Percentiles rank a stretch among this genome's conserved stretches.
Conservation (phyloP, 2,329 filamentous ascomycete species). For the Monosporascus sp. region DNA sequence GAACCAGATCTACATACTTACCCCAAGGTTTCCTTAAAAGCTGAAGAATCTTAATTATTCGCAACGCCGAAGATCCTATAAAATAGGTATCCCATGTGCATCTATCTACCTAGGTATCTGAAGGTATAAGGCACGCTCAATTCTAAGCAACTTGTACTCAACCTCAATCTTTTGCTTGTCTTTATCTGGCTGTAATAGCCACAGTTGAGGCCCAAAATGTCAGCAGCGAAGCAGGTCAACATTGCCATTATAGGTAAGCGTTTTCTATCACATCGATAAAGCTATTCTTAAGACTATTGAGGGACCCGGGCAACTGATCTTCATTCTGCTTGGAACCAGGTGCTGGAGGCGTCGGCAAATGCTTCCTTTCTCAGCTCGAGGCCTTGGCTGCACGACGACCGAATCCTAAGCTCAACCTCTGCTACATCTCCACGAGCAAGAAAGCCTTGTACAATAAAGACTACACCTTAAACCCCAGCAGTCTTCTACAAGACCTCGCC, state of each 20-base stretch:
- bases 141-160: too few species aligned
- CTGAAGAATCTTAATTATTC: too few species aligned
- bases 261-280: too few species aligned
- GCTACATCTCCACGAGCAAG: constrained; percentile 81
- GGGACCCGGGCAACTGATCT: background rate
- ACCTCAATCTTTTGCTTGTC: too few species aligned
- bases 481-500: constrained; percentile 57
- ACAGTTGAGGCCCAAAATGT: constrained; percentile 27
- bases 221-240: constrained; percentile 41
- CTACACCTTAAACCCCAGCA: constrained; percentile 62
- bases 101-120: background rate
- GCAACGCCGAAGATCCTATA: background rate
- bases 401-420: constrained; percentile 66
- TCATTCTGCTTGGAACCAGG: constrained; percentile 45
- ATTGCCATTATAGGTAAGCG: constrained; percentile 43
- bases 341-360: constrained; percentile 86
- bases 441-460: constrained; percentile 72
- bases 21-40: too few species aligned
- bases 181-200: too few species aligned
- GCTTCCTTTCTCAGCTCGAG: constrained; percentile 80
- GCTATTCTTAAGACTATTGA: too few species aligned
- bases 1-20: background rate
- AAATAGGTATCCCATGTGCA: background rate
- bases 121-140: too few species aligned
- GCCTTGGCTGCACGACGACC: constrained; percentile 60